A percentile compares a stretch with the other conserved stretches of the same genome.
phyloP scores from a whole-genome alignment of 345 rosid genomes.

The Odontarrhena argentea region DNA sequence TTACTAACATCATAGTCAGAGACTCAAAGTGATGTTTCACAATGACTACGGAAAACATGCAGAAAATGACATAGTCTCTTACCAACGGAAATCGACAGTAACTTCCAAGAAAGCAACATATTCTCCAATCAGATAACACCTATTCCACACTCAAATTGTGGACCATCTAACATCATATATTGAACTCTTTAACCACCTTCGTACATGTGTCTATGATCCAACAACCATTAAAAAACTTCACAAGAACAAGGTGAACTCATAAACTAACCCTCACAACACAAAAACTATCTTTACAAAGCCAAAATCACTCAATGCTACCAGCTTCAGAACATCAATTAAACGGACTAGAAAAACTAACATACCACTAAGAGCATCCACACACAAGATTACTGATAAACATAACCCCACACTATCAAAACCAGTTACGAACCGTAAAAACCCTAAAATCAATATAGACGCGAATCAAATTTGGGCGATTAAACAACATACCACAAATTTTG shows the following conservation, averaged over 20 bases:
- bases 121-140: slow-evolving; percentile 5
- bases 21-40: background rate
- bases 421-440: slow-evolving; percentile 13
- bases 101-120: slow-evolving; percentile 17
- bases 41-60: background rate
- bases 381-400: background rate
- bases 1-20: background rate
- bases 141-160: slow-evolving; percentile 11
- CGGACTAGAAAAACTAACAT: no score
- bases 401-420: slow-evolving; percentile 5
- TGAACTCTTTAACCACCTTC: background rate
- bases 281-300: slow-evolving; percentile 1
- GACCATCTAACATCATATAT: background rate
- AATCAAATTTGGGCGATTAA: background rate
- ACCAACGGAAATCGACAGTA: slow-evolving; percentile 15
- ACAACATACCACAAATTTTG: slow-evolving; percentile 78
- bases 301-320: slow-evolving; percentile 7
- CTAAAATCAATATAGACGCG: background rate
- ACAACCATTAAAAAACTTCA: slow-evolving; percentile 3
- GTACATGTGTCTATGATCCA: background rate
- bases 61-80: background rate
- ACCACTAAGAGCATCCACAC: background rate
- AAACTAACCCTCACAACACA: slow-evolving; percentile 5
- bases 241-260: slow-evolving; percentile 18
- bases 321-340: slow-evolving; percentile 12